Evolutionary conservation across 331 rosid genomes (phyloP).

Genomic region (Malus hybrid): DNA sequence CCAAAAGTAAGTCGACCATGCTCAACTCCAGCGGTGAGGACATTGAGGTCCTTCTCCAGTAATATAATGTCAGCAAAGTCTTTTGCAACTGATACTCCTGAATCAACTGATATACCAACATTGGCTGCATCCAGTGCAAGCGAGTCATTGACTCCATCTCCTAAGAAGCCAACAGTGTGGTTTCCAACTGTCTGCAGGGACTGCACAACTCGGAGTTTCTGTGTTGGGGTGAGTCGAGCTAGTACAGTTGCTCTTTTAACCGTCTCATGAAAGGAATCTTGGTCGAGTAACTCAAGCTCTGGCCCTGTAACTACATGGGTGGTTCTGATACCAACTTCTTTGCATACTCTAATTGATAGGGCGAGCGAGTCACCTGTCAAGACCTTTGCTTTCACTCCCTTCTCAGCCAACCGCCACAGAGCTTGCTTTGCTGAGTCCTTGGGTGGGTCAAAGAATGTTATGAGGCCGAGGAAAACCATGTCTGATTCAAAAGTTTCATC

Average conservation of each 20-base stretch:
- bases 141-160: slow-evolving; percentile 78
- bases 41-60: slow-evolving; percentile 79
- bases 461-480: slow-evolving; percentile 74
- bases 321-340: slow-evolving; percentile 73
- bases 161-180: slow-evolving; percentile 68
- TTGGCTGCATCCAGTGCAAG: slow-evolving; percentile 75
- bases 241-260: slow-evolving; percentile 67
- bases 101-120: slow-evolving; percentile 78
- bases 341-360: slow-evolving; percentile 62
- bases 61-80: slow-evolving; percentile 78
- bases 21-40: slow-evolving; percentile 75
- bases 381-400: slow-evolving; percentile 80
- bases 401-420: slow-evolving; percentile 62
- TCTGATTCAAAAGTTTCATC: slow-evolving; percentile 43
- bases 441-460: slow-evolving; percentile 80
- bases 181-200: slow-evolving; percentile 64
- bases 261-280: slow-evolving; percentile 57
- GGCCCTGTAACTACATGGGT: slow-evolving; percentile 72
- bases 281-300: slow-evolving; percentile 61
- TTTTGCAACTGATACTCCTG: slow-evolving; percentile 75
- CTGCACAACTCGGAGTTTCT: slow-evolving; percentile 69
- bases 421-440: slow-evolving; percentile 90
- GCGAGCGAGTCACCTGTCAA: slow-evolving; percentile 74
- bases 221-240: slow-evolving; percentile 79
- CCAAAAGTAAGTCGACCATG: slow-evolving; percentile 73